phyloP scores from a whole-genome alignment of 148 eudicot species.

The Pouteria glomerata region DNA sequence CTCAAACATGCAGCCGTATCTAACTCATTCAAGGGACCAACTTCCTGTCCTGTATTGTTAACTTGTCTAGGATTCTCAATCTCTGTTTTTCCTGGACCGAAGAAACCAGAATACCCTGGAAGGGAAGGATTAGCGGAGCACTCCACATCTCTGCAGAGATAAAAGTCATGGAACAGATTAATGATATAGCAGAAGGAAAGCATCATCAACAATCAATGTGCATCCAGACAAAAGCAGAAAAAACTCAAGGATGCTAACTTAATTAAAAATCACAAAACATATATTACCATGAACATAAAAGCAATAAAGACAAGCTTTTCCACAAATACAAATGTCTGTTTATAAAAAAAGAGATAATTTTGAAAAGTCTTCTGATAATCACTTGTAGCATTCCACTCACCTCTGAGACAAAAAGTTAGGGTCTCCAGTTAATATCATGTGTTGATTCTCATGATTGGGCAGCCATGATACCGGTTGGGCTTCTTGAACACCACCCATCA shows the following conservation, averaged over 20 bases:
- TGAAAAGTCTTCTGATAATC: neutral
- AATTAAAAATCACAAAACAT: neutral
- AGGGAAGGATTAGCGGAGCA: slow-evolving; percentile 48
- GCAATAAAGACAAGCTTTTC: neutral
- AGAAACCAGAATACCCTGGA: slow-evolving; percentile 39
- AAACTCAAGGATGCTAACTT: slow-evolving; percentile 1
- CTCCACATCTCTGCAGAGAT: slow-evolving; percentile 52
- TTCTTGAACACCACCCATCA: slow-evolving; percentile 53
- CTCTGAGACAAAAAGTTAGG: slow-evolving; percentile 54
- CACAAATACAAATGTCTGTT: neutral
- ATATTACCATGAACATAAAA: neutral
- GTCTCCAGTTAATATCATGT: slow-evolving; percentile 47
- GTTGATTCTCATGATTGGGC: slow-evolving; percentile 54
- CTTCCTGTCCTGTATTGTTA: slow-evolving; percentile 41
- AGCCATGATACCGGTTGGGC: slow-evolving; percentile 63
- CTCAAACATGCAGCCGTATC: slow-evolving; percentile 43
- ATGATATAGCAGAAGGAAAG: neutral
- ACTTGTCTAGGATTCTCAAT: slow-evolving; percentile 40
- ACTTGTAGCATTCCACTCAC: slow-evolving; percentile 25
- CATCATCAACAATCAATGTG: neutral
- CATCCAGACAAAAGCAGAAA: neutral
- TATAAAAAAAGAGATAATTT: neutral
- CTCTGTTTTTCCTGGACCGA: slow-evolving; percentile 32
- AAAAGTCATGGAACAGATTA: neutral
- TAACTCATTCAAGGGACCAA: slow-evolving; percentile 40